Evolutionary conservation across 2,329 filamentous ascomycete genomes (phyloP).

Genomic region (Colletotrichum cordylinicola): DNA sequence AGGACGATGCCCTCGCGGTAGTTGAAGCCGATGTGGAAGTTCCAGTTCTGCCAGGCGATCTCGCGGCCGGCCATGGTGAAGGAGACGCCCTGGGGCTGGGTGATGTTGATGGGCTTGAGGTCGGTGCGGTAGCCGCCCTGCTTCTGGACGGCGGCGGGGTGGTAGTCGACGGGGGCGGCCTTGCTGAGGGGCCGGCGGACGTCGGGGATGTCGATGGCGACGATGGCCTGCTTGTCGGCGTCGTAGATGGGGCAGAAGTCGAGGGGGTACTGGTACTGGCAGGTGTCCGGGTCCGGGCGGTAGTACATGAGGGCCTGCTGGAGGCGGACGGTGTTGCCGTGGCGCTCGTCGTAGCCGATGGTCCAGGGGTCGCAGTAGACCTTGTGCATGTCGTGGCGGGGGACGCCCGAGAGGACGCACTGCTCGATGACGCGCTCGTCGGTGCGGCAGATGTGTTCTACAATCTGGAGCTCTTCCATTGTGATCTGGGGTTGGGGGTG

Average conservation of each 20-base stretch:
- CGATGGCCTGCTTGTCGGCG: constrained; percentile 76
- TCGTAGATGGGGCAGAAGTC: constrained; percentile 96
- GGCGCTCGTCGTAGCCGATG: constrained; percentile 91
- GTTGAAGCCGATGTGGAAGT: constrained; percentile 92
- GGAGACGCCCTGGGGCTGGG: constrained; percentile 86
- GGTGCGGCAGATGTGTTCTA: constrained; percentile 77
- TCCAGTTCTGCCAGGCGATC: constrained; percentile 93
- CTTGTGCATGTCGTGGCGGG: constrained; percentile 87
- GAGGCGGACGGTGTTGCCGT: constrained; percentile 77
- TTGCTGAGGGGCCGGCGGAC: constrained; percentile 78
- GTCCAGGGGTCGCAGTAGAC: constrained; percentile 98
- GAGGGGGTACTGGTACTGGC: constrained; percentile 88
- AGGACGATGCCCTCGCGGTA: constrained; percentile 91
- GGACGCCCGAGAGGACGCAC: constrained; percentile 82
- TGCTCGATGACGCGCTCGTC: constrained; percentile 91
- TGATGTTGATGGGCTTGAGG: constrained; percentile 86
- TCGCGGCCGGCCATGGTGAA: constrained; percentile 78
- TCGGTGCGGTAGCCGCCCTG: constrained; percentile 79
- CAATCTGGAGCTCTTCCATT: constrained; percentile 85
- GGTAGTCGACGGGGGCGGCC: constrained; percentile 79
- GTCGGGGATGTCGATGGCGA: constrained; percentile 84
- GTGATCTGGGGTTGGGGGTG: constrained; percentile 65
- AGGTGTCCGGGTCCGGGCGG: constrained; percentile 82
- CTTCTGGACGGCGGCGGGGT: constrained; percentile 73
- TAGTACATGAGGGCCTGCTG: constrained; percentile 98